Evolutionary conservation across 2,329 filamentous ascomycete species (phyloP), one percentile per base, ranked within the genome.

Genomic region (Aspergillus uvarum): DNA sequence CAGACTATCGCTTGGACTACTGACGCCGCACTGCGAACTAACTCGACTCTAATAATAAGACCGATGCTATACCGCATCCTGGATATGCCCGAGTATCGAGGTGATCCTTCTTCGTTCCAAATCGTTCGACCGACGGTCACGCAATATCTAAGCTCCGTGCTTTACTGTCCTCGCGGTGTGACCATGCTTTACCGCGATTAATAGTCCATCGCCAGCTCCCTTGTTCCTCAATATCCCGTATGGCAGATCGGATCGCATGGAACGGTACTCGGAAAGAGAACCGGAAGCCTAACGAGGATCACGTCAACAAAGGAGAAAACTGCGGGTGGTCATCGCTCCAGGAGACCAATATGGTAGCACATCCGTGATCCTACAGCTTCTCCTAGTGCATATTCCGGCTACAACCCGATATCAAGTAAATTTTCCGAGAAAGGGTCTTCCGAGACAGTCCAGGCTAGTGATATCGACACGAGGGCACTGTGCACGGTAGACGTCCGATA

Each of bases 381-480:
- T 58, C 53, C 49, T 47, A 54, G 50, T 58, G 53, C 56, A 56
- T 62, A 29, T 61, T 61, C 58, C 56, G 60, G 59, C 59, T 55
- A 61, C 51, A 65, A 59, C 51, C 61, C 50, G 42, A 49, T 24
- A 32, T 19, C n/a, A 12, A 26, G n/a, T 24, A 59, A 67, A 65
- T 64, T 35, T 62, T 64, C 65, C 64, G 65, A 63, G 26, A 54
- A 60, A 63, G 54, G 59, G 54, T 56, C 58, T 51, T n/a, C 54
- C 51, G 50, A 61, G n/a, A 47, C 16, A 44, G 14, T n/a, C 6
- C 38, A 54, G 32, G 38, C 53, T 44, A 54, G 51, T 44, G 49
- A 38, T 54, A 49, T 19, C 42, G 19, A 53, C 47, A 54, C 29
- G 56, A 54, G 56, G 44, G 47, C 44, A 38, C 22, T 53, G 42